Conservation (phyloP, 116 monocot genomes). For the Dioscorea cayenensis region DNA sequence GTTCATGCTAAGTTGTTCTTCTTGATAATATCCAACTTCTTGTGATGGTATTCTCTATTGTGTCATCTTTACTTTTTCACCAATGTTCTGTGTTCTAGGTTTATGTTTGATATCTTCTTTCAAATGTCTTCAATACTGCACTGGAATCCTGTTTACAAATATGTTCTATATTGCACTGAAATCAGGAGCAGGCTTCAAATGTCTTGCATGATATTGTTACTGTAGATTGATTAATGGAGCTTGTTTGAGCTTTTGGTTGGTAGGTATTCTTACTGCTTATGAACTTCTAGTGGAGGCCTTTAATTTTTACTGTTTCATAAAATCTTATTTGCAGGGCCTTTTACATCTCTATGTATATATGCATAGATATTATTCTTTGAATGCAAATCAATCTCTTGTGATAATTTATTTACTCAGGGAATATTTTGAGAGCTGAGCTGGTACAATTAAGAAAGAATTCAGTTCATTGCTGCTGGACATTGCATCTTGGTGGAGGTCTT, state of each 20-base stretch:
- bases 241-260: too few species aligned
- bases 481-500: constrained; percentile 13
- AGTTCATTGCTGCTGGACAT: constrained; percentile 32
- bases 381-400: constrained; percentile 5
- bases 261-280: too few species aligned
- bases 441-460: constrained; percentile 69
- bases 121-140: not conserved
- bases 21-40: constrained; percentile 93
- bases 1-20: constrained; percentile 73
- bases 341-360: not conserved
- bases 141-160: not conserved
- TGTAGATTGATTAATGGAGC: not conserved
- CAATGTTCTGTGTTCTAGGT: too few species aligned
- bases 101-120: too few species aligned
- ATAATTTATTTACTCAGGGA: constrained; percentile 91
- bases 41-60: constrained; percentile 72
- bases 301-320: too few species aligned
- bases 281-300: too few species aligned
- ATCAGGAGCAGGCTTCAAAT: not conserved
- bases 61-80: not conserved
- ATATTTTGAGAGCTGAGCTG: constrained; percentile 70
- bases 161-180: not conserved
- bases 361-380: not conserved
- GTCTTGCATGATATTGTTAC: not conserved
- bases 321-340: not conserved